These are phyloP conservation scores for Cicer bijugum DNA, from an alignment of 306 rosid species.

Conservation along the genomic window DNA sequence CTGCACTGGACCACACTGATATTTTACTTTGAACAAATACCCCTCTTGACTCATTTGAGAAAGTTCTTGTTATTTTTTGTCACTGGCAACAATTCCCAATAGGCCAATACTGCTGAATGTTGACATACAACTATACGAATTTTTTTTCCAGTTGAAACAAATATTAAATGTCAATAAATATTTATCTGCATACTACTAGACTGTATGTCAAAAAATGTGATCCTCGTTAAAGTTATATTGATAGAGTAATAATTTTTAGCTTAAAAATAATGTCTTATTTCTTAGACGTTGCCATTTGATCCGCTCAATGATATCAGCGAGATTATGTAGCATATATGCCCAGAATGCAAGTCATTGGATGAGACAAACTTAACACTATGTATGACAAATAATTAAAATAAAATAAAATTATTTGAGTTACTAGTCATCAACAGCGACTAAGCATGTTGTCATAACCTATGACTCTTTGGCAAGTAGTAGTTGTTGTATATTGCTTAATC, in stretches of 20 bases:
- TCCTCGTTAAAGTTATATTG: too few species aligned
- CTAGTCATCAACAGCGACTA: conserved; percentile 28
- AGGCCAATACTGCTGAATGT: too few species aligned
- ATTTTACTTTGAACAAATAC: neutral
- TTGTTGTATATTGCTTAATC: neutral
- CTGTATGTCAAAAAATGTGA: too few species aligned
- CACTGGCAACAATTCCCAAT: neutral
- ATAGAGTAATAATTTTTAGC: too few species aligned
- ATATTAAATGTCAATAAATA: too few species aligned
- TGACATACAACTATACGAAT: too few species aligned
- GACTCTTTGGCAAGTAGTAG: conserved; percentile 31
- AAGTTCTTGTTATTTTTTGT: neutral
- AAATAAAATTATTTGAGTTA: neutral
- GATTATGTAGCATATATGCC: neutral
- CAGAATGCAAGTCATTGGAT: conserved; percentile 27
- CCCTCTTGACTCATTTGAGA: neutral
- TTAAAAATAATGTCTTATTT: neutral
- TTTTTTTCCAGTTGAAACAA: too few species aligned
- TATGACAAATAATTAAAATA: neutral
- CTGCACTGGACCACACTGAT: conserved; percentile 15
- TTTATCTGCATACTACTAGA: too few species aligned
- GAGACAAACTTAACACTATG: neutral
- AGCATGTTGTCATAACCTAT: conserved; percentile 38
- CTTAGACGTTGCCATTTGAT: neutral
- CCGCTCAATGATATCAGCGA: neutral